phyloP scores from a whole-genome alignment of 495 filamentous ascomycete species.

The Neurospora sp. region DNA sequence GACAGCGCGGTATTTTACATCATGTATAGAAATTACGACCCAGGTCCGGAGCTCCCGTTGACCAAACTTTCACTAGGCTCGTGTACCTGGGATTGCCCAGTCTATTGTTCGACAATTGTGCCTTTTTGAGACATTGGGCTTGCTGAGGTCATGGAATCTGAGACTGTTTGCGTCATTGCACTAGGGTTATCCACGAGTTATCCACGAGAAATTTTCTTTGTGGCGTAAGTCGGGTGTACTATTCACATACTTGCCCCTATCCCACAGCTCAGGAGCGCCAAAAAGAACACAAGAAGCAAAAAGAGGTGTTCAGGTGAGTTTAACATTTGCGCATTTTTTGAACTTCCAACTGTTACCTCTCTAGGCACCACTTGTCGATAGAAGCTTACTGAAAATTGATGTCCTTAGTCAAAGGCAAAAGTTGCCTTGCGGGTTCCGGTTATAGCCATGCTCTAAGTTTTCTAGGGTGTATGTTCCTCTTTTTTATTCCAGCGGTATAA shows the following conservation, averaged over 20 bases:
- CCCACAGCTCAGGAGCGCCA: conserved; percentile 2
- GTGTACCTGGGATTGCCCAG: neutral
- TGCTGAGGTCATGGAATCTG: neutral
- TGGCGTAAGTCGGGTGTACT: neutral
- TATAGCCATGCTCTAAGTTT: neutral
- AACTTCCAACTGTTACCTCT: neutral
- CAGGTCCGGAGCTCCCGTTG: neutral
- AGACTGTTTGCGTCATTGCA: neutral
- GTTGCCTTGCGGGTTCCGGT: neutral
- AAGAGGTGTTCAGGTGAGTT: neutral
- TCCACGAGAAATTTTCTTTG: neutral
- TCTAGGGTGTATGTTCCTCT: neutral
- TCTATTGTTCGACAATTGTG: neutral
- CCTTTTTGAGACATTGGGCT: neutral
- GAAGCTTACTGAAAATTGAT: neutral
- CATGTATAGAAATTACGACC: neutral
- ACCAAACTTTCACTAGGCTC: neutral
- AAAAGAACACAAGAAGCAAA: neutral
- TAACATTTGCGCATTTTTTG: neutral
- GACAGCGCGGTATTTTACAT: neutral
- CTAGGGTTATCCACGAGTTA: neutral
- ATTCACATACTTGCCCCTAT: neutral
- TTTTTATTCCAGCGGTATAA: neutral
- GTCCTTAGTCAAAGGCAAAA: neutral
- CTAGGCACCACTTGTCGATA: neutral